Percentiles rank a stretch among this genome's conserved stretches.
Evolutionary conservation across 2,329 filamentous ascomycete species (phyloP).

Genomic region (Epichloe sylvatica): DNA sequence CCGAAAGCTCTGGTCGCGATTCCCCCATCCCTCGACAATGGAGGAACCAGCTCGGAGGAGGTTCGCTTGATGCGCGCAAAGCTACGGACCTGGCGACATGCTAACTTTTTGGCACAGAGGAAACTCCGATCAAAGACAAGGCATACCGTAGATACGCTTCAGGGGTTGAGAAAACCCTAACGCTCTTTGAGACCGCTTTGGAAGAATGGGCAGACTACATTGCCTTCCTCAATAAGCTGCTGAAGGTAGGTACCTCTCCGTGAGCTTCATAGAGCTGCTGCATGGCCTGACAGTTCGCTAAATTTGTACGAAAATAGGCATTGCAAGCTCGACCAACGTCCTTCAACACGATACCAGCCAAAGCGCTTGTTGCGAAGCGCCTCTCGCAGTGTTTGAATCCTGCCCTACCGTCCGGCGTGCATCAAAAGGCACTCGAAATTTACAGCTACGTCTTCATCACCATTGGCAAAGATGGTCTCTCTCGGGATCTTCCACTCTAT

Average conservation of each 20-base stretch:
- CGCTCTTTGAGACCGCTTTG: constrained; percentile 79
- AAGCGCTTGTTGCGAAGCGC: constrained; percentile 71
- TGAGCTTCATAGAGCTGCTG: not conserved
- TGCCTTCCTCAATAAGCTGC: constrained; percentile 77
- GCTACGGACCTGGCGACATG: not conserved
- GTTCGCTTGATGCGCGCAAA: constrained; percentile 33
- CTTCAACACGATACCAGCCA: constrained; percentile 63
- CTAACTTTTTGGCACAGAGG: constrained; percentile 28
- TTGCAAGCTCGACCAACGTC: constrained; percentile 72
- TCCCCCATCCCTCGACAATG: constrained; percentile 67
- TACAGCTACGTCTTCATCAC: constrained; percentile 80
- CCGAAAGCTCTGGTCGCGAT: constrained; percentile 70
- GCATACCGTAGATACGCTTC: constrained; percentile 78
- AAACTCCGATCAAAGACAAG: constrained; percentile 45
- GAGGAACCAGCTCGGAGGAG: constrained; percentile 63
- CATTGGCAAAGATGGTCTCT: constrained; percentile 68
- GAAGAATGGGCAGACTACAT: constrained; percentile 99
- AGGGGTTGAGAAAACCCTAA: constrained; percentile 72
- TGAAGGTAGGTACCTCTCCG: constrained; percentile 65
- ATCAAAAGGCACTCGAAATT: constrained; percentile 92
- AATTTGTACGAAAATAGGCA: constrained; percentile 38
- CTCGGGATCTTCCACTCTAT: constrained; percentile 72
- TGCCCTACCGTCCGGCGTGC: constrained; percentile 82
- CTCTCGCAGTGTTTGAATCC: constrained; percentile 92
- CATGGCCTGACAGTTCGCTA: not conserved